phyloP scores from a whole-genome alignment of 768 basidiomycete species.

The Kwoniella botswanensis region DNA sequence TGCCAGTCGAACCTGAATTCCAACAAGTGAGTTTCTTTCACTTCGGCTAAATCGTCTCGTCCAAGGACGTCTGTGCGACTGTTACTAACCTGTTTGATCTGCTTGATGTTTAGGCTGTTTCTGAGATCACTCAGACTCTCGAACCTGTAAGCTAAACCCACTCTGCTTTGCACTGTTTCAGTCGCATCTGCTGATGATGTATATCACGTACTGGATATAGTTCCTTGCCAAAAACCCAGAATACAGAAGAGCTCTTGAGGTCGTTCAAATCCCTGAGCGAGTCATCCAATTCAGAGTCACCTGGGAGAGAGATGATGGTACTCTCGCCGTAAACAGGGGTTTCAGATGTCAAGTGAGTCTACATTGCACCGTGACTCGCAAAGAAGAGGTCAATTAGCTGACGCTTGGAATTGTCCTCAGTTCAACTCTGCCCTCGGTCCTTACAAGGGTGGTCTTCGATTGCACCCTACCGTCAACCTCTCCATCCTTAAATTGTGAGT shows the following conservation, averaged over 20 bases:
- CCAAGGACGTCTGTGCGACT: slow-evolving; percentile 5
- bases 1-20: slow-evolving; percentile 70
- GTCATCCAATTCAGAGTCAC: slow-evolving; percentile 71
- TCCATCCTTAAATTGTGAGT: slow-evolving; percentile 75
- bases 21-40: slow-evolving; percentile 63
- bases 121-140: slow-evolving; percentile 70
- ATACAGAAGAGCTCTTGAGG: slow-evolving; percentile 71
- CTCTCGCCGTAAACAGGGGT: slow-evolving; percentile 72
- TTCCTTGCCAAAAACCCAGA: slow-evolving; percentile 72
- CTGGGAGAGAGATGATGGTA: slow-evolving; percentile 75
- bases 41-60: slow-evolving; percentile 7
- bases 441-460: slow-evolving; percentile 77
- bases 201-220: neutral
- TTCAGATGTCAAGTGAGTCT: slow-evolving; percentile 71
- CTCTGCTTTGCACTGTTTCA: too few relatives aligned
- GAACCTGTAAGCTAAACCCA: slow-evolving; percentile 55
- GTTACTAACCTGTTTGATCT: neutral
- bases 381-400: neutral
- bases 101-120: slow-evolving; percentile 62
- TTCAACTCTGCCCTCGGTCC: slow-evolving; percentile 80
- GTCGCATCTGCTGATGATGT: too few relatives aligned
- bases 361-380: neutral
- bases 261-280: slow-evolving; percentile 63
- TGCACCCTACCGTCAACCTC: slow-evolving; percentile 79
- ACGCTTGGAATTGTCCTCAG: slow-evolving; percentile 53